Evolutionary conservation across 345 rosid species (phyloP).

Genomic region (Citrus glauca): DNA sequence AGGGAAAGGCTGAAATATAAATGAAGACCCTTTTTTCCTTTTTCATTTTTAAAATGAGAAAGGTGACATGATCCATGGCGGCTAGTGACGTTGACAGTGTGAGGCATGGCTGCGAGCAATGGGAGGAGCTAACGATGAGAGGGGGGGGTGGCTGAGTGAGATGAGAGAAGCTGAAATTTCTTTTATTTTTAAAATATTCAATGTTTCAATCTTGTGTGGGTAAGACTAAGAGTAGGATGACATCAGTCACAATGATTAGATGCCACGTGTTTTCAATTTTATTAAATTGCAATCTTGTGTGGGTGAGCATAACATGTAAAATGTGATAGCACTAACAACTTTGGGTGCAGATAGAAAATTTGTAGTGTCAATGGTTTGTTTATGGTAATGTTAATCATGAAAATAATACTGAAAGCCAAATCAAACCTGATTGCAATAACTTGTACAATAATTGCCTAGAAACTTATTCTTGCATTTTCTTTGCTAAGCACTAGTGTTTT

Average conservation of each 20-base stretch:
- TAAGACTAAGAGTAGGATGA: too few species aligned
- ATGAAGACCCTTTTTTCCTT: neutral
- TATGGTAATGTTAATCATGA: neutral
- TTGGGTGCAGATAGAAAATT: neutral
- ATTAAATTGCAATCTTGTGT: neutral
- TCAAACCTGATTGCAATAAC: neutral
- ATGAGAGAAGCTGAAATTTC: neutral
- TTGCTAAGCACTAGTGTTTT: neutral
- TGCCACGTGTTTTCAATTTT: too few species aligned
- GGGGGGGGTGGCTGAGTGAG: neutral
- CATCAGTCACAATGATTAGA: too few species aligned
- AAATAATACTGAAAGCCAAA: neutral
- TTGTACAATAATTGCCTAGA: neutral
- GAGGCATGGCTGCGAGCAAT: neutral
- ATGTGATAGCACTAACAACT: neutral
- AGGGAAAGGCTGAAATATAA: neutral
- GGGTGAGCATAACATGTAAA: neutral
- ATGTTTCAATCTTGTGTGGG: neutral
- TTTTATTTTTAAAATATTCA: too few species aligned
- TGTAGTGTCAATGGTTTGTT: neutral
- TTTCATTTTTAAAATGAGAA: neutral
- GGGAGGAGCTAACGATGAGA: neutral
- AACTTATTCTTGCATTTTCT: neutral
- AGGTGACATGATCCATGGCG: neutral
- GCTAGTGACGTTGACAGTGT: neutral